Conservation (phyloP, 208 protist genomes). For the Leishmania tropica region DNA sequence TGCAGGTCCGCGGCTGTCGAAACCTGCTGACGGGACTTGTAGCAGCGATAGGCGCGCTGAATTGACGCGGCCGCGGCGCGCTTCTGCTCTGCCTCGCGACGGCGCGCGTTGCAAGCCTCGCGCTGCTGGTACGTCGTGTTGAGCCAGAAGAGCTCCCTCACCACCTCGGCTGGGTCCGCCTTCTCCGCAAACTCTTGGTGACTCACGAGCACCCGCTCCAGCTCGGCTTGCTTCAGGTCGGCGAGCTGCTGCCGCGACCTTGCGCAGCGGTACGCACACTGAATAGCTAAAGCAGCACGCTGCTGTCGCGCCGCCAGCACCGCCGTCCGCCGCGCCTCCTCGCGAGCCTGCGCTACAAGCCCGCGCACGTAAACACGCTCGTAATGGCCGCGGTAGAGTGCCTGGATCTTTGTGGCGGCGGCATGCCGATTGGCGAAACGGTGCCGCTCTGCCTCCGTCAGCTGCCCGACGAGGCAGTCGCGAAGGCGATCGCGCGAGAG, state of each 20-base stretch:
- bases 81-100: constrained; percentile 22
- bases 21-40: constrained; percentile 35
- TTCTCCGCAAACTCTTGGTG: constrained; percentile 54
- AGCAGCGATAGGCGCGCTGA: constrained; percentile 54
- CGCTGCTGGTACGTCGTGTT: constrained; percentile 47
- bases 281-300: constrained; percentile 63
- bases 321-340: constrained; percentile 35
- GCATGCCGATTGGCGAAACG: constrained; percentile 46
- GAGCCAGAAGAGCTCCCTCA: constrained; percentile 88
- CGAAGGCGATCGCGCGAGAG: constrained; percentile 19
- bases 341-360: constrained; percentile 48
- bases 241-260: constrained; percentile 39
- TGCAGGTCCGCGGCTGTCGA: constrained; percentile 13
- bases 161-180: constrained; percentile 67
- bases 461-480: constrained; percentile 40
- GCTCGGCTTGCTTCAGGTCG: constrained; percentile 33
- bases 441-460: constrained; percentile 39
- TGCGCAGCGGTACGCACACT: constrained; percentile 62
- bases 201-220: constrained; percentile 44
- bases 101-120: constrained; percentile 41
- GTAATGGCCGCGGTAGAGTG: constrained; percentile 78
- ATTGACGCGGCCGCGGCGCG: constrained; percentile 51
- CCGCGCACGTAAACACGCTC: constrained; percentile 70
- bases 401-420: constrained; percentile 76
- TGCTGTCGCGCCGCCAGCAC: constrained; percentile 45